Conservation (phyloP, 2,329 filamentous ascomycete species). For the Aspergillus ustus region DNA sequence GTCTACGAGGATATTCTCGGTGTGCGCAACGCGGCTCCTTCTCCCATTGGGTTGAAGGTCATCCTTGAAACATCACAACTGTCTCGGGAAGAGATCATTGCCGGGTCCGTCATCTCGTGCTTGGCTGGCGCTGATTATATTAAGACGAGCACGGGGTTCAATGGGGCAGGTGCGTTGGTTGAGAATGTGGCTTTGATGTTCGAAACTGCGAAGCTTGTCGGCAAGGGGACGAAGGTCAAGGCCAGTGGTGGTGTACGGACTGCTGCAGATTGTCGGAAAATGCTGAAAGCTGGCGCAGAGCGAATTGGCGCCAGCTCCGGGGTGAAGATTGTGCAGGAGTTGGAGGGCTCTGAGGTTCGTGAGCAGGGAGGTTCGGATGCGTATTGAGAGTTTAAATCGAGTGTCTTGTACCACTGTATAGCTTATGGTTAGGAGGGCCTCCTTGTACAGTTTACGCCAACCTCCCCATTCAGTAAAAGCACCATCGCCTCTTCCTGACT, state of each 20-base stretch:
- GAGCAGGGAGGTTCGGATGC: constrained; percentile 9
- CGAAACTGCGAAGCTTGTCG: constrained; percentile 51
- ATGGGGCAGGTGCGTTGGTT: constrained; percentile 57
- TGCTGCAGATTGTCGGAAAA: constrained; percentile 54
- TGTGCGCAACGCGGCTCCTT: constrained; percentile 54
- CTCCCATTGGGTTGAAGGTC: constrained; percentile 56
- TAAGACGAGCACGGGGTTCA: constrained; percentile 66
- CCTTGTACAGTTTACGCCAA: background rate
- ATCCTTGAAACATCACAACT: constrained; percentile 65
- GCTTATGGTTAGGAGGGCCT: background rate
- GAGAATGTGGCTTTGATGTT: constrained; percentile 61
- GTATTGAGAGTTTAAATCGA: background rate
- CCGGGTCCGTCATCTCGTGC: constrained; percentile 57
- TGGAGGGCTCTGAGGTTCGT: constrained; percentile 26
- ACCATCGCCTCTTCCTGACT: background rate
- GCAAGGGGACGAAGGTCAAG: constrained; percentile 56
- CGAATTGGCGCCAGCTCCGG: constrained; percentile 62
- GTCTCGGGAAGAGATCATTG: constrained; percentile 54
- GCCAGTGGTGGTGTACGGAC: constrained; percentile 62
- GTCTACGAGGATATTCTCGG: constrained; percentile 59
- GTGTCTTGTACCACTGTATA: background rate
- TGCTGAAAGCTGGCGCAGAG: constrained; percentile 62
- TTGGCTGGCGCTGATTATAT: constrained; percentile 62
- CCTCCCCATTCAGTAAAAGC: background rate
- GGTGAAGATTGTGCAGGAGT: constrained; percentile 58